phyloP scores from a whole-genome alignment of 306 rosid species.

The Erythrophleum fordii region DNA sequence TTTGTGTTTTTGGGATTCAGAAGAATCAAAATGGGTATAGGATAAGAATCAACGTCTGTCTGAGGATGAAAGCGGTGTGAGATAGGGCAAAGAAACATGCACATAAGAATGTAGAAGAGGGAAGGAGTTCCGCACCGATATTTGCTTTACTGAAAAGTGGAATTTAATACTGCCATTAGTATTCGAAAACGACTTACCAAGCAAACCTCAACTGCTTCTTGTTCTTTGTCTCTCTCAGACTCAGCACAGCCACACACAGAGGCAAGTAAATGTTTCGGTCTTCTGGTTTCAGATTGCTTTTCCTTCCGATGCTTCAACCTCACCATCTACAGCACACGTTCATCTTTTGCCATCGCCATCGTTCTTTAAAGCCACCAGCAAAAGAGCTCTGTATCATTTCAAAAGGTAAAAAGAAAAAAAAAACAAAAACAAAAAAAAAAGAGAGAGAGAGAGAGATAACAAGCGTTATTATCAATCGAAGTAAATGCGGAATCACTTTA shows the following conservation, averaged over 20 bases:
- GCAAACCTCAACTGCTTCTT: slow-evolving; percentile 49
- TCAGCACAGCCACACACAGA: neutral
- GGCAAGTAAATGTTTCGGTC: slow-evolving; percentile 18
- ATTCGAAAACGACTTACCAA: slow-evolving; percentile 80
- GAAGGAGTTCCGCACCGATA: slow-evolving; percentile 27
- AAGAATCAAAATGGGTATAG: slow-evolving; percentile 21
- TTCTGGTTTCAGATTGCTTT: slow-evolving; percentile 10
- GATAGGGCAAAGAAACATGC: slow-evolving; percentile 44
- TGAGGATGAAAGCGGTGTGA: slow-evolving; percentile 47
- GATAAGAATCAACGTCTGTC: slow-evolving; percentile 45
- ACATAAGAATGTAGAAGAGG: slow-evolving; percentile 21
- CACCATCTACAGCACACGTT: slow-evolving; percentile 19
- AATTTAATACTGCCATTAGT: slow-evolving; percentile 51
- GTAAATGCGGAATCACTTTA: neutral
- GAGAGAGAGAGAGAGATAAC: neutral
- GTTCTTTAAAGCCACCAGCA: slow-evolving; percentile 6
- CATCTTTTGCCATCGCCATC: neutral
- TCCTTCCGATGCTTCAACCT: slow-evolving; percentile 15
- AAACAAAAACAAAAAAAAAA: neutral
- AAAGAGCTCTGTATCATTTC: neutral
- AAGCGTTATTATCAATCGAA: slow-evolving; percentile 15
- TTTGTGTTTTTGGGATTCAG: slow-evolving; percentile 38
- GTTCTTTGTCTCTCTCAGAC: slow-evolving; percentile 30
- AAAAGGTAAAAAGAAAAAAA: neutral
- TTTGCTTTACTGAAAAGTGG: slow-evolving; percentile 41